Evolutionary conservation across 805 yeast species (phyloP), one percentile per base, ranked within the genome.

Genomic region (Saturnispora galanensis): DNA sequence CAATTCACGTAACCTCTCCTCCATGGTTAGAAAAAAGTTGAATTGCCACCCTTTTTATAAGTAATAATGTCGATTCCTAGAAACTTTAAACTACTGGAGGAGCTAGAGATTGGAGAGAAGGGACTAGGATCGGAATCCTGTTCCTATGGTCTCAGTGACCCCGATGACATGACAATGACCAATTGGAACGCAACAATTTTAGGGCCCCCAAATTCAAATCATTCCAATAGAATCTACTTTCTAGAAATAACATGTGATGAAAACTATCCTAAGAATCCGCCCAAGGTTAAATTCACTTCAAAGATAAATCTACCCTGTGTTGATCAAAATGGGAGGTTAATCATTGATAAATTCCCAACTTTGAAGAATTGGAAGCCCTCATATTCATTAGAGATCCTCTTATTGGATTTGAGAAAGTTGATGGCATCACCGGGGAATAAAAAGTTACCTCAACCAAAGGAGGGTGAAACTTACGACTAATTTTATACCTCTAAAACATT

Each of bases 131-230:
- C 97, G 21, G 97, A 93, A 63, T 84, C 95, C 12, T 89, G 96
- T 62, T 90, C 97, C 17, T 87, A 93, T 57, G 99, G 99, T 0
- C 73, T 93, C 39, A 79, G 86, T 18, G 90, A 86, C 56, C 79
- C 83, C 50, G 95, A 85, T 56, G 99, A 93, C 61, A 85, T 89
- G 53, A 70, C 88, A 42, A 86, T 93, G 95, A 84, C 95, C 10
- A 66, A 82, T 56, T 93, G 99, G 99, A 93, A 89, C 65, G 98
- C 97, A 10, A 93, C 99, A 31, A 90, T 93, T 42, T 69, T 93
- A 52, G 99, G 99, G 0, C 98, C 99, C 4, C 98, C 98, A 31
- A 63, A 60, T 46, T 60, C 72, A 50, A 77, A 76, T 26, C 97
- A 90, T 62, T 97, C 89, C 62, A 93, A 93, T 64, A 74, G 98